Conservation (phyloP, 805 yeast species). For the Hyphopichia homilentoma region DNA sequence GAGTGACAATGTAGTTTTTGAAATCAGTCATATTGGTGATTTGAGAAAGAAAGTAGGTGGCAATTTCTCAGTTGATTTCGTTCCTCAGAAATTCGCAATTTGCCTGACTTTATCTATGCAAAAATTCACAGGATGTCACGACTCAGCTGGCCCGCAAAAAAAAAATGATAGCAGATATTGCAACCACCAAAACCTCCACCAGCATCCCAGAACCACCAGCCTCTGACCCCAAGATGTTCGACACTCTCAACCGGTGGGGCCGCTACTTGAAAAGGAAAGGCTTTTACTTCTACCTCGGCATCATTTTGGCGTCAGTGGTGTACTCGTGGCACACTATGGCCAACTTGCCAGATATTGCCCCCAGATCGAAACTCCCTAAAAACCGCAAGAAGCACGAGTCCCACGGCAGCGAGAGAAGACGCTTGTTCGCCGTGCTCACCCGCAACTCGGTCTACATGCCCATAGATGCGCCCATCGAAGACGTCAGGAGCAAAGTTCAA, state of each 20-base stretch:
- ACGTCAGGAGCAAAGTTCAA: background rate
- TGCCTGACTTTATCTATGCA: too few relatives aligned
- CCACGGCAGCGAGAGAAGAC: constrained; percentile 13
- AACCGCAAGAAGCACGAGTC: constrained; percentile 8
- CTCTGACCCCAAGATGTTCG: too few relatives aligned
- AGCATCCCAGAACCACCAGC: too few relatives aligned
- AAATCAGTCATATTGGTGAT: constrained; percentile 24
- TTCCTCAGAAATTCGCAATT: too few relatives aligned
- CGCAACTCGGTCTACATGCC: constrained; percentile 2
- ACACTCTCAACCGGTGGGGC: constrained; percentile 28
- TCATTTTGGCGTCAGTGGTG: constrained; percentile 26
- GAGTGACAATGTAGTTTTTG: constrained; percentile 41
- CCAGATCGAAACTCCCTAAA: constrained; percentile 1
- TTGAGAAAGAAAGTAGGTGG: constrained; percentile 1
- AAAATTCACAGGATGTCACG: constrained; percentile 3
- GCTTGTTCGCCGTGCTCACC: constrained; percentile 13
- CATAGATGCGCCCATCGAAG: constrained; percentile 1
- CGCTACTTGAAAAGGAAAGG: constrained; percentile 30
- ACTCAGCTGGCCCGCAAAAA: background rate
- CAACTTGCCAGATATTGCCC: constrained; percentile 12
- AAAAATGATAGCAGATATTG: background rate
- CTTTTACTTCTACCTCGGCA: constrained; percentile 28
- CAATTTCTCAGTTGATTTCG: background rate
- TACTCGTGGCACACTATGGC: constrained; percentile 21
- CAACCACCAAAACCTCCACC: too few relatives aligned